phyloP scores from a whole-genome alignment of 2,329 filamentous ascomycete species.

The Exophiala sp. region DNA sequence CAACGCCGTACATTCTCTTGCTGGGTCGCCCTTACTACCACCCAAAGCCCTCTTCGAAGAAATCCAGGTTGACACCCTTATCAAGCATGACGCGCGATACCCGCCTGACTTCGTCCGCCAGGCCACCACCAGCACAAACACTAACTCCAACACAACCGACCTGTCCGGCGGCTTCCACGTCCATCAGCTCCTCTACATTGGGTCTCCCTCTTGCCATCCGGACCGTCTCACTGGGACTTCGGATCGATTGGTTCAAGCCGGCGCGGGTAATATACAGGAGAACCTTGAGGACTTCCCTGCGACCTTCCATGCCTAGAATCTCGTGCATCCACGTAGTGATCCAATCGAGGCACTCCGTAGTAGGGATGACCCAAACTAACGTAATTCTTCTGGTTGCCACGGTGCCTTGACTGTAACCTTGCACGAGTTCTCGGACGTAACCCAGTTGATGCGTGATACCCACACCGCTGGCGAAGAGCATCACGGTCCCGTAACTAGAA shows the following conservation, averaged over 20 bases:
- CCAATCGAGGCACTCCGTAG: conserved; percentile 86
- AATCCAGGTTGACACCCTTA: conserved; percentile 57
- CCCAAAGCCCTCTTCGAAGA: conserved; percentile 68
- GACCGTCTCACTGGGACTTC: conserved; percentile 69
- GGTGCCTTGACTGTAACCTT: conserved; percentile 62
- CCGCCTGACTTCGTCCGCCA: conserved; percentile 68
- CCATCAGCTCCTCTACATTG: conserved; percentile 70
- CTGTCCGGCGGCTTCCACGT: conserved; percentile 74
- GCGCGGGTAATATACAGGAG: conserved; percentile 87
- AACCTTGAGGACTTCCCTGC: conserved; percentile 76
- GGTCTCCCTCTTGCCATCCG: conserved; percentile 90
- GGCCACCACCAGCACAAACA: conserved; percentile 67
- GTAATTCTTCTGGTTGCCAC: conserved; percentile 75
- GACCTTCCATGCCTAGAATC: conserved; percentile 71
- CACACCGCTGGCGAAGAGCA: conserved; percentile 86
- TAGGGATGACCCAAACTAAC: conserved; percentile 88
- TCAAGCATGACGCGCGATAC: conserved; percentile 60
- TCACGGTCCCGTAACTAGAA: conserved; percentile 83
- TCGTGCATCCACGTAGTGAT: conserved; percentile 76
- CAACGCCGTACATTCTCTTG: not conserved
- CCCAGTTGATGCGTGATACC: conserved; percentile 94
- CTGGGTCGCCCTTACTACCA: conserved; percentile 28
- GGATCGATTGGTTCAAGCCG: conserved; percentile 72
- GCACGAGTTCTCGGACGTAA: conserved; percentile 71
- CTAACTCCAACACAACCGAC: conserved; percentile 83